phyloP scores from a whole-genome alignment of 2,329 filamentous ascomycete genomes.

The Stemphylium beticola region DNA sequence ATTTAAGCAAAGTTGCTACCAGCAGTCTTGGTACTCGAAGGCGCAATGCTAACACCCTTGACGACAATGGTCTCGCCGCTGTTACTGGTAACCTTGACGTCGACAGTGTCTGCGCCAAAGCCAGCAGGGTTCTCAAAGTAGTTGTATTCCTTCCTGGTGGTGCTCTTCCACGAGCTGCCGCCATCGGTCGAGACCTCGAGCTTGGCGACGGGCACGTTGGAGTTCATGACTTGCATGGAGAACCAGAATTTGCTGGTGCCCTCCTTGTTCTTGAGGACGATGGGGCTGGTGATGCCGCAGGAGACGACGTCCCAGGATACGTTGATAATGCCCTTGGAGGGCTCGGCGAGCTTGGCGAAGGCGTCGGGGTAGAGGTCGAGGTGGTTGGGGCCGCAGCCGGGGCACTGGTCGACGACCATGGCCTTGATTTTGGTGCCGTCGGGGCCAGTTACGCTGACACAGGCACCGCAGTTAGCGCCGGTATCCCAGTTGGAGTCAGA shows the following conservation, averaged over 20 bases:
- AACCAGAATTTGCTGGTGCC: conserved; percentile 62
- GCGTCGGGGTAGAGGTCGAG: conserved; percentile 63
- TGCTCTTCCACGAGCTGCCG: conserved; percentile 64
- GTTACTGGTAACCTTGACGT: conserved; percentile 62
- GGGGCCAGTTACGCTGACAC: conserved; percentile 65
- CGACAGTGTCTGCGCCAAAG: conserved; percentile 61
- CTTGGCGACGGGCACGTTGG: conserved; percentile 61
- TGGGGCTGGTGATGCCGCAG: conserved; percentile 59
- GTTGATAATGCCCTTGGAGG: conserved; percentile 56
- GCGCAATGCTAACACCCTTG: conserved; percentile 56
- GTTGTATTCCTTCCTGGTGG: conserved; percentile 59
- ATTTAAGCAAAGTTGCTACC: conserved; percentile 39
- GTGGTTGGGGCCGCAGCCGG: conserved; percentile 60
- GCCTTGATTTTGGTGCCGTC: conserved; percentile 65
- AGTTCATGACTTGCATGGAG: conserved; percentile 69
- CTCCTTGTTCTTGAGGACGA: conserved; percentile 61
- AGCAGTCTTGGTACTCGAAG: conserved; percentile 33
- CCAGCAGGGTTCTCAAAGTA: conserved; percentile 67
- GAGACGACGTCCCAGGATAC: conserved; percentile 58
- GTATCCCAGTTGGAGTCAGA: conserved; percentile 64
- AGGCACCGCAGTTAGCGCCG: conserved; percentile 65
- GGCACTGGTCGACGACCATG: conserved; percentile 69
- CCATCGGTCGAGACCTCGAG: conserved; percentile 68
- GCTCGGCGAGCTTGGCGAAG: conserved; percentile 56
- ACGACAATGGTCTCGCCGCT: conserved; percentile 60